A percentile compares a stretch with the other conserved stretches of the same genome.
These are phyloP conservation scores for Phytophthora chlamydospora DNA, from an alignment of 352 stramenopile species.

Conservation along the genomic window DNA sequence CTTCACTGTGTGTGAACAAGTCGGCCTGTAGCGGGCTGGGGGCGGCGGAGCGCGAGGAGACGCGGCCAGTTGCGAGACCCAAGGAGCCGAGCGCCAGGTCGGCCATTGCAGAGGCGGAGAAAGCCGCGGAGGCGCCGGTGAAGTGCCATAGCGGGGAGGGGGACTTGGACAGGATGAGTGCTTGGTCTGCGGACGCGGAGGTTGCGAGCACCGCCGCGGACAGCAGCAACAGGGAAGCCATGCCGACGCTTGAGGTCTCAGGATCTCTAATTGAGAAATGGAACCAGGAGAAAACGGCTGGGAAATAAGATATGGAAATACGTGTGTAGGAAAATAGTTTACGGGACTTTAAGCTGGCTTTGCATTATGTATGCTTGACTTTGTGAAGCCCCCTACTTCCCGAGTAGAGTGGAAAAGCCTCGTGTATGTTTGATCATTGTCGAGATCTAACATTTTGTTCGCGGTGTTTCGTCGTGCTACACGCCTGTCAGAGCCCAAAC, in stretches of 20 bases:
- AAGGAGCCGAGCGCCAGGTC: conserved; percentile 48
- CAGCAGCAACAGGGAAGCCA: conserved; percentile 27
- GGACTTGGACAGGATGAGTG: conserved; percentile 37
- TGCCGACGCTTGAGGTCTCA: conserved; percentile 25
- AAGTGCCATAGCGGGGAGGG: conserved; percentile 31
- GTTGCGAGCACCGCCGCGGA: conserved; percentile 15
- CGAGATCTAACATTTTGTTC: too few species aligned
- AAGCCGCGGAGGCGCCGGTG: conserved; percentile 10
- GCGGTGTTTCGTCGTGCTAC: too few species aligned
- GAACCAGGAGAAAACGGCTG: conserved; percentile 19
- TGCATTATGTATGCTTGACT: too few species aligned
- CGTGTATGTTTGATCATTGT: too few species aligned
- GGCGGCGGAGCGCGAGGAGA: conserved; percentile 27
- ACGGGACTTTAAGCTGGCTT: too few species aligned
- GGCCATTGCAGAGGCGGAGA: conserved; percentile 42
- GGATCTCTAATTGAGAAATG: conserved; percentile 22
- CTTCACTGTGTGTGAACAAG: conserved; percentile 42
- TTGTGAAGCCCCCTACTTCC: too few species aligned
- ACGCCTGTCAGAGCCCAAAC: too few species aligned
- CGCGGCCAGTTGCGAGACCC: conserved; percentile 32
- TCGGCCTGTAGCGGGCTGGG: conserved; percentile 49
- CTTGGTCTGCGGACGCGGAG: conserved; percentile 24
- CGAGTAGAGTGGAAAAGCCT: too few species aligned
- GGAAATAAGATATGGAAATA: conserved; percentile 1
- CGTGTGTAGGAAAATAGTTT: neutral